These are phyloP conservation scores for Brassica nigra DNA, from an alignment of 345 rosid species.

Conservation along the genomic window DNA sequence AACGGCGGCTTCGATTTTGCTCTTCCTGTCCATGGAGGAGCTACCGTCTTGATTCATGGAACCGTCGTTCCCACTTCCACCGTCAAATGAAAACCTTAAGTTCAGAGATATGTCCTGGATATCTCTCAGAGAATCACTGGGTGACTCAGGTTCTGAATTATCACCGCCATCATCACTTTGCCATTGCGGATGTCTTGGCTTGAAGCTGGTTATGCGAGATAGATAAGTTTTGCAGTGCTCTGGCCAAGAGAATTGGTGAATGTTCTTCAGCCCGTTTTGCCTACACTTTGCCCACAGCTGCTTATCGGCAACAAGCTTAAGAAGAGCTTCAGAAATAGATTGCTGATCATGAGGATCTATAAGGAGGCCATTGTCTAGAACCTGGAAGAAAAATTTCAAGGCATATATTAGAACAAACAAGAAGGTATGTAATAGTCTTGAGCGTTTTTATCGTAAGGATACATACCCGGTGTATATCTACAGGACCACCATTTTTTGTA, in stretches of 20 bases:
- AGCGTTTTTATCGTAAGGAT: neutral
- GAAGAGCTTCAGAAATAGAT: conserved; percentile 91
- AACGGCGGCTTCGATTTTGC: conserved; percentile 77
- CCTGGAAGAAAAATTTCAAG: conserved; percentile 47
- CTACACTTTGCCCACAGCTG: conserved; percentile 97
- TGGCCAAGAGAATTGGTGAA: conserved; percentile 97
- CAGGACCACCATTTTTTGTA: conserved; percentile 97
- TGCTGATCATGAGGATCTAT: conserved; percentile 95
- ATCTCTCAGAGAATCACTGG: conserved; percentile 92
- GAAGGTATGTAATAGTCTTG: neutral
- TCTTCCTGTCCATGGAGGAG: conserved; percentile 54
- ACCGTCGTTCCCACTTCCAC: conserved; percentile 56
- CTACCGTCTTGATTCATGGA: conserved; percentile 62
- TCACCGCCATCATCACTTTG: conserved; percentile 65
- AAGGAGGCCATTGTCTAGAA: conserved; percentile 96
- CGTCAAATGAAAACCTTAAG: conserved; percentile 88
- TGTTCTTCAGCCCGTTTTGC: conserved; percentile 94
- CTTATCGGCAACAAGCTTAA: conserved; percentile 94
- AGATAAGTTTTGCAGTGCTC: conserved; percentile 96
- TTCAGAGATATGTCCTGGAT: conserved; percentile 92
- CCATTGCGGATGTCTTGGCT: conserved; percentile 98
- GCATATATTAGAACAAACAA: neutral
- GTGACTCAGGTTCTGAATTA: conserved; percentile 82
- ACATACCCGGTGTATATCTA: conserved; percentile 88
- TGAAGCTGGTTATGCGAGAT: conserved; percentile 88